These are phyloP conservation scores for Talaromyces sp. DNA, from an alignment of 2,329 filamentous ascomycete species.

Conservation along the genomic window DNA sequence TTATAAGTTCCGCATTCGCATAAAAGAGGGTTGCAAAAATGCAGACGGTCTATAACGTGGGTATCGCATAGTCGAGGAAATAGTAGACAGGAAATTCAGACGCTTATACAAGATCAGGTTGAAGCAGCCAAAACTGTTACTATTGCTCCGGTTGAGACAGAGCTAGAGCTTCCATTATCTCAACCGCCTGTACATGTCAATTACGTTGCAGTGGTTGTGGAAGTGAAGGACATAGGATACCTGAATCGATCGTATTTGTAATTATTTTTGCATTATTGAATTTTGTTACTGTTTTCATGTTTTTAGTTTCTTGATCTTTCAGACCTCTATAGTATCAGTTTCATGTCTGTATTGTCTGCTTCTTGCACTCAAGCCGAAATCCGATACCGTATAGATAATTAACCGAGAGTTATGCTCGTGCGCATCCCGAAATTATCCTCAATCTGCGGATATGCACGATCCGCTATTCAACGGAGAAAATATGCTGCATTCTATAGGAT, in stretches of 20 bases:
- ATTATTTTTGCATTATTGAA: not conserved
- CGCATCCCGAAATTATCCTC: not conserved
- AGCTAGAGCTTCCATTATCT: not conserved
- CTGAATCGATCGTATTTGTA: not conserved
- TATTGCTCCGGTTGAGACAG: not conserved
- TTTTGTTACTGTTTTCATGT: not conserved
- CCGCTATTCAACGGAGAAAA: not conserved
- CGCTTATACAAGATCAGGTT: not conserved
- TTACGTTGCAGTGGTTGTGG: not conserved
- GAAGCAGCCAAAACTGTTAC: not conserved
- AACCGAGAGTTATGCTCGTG: slow-evolving; percentile 1
- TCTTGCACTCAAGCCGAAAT: not conserved
- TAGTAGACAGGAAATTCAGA: not conserved
- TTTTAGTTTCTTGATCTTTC: not conserved
- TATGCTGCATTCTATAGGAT: slow-evolving; percentile 1
- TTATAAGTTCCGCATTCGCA: not conserved
- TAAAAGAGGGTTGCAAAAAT: not conserved
- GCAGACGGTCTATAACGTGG: not conserved
- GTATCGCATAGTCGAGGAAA: slow-evolving; percentile 1
- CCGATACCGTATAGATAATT: not conserved
- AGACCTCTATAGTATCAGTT: not conserved
- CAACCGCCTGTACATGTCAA: not conserved
- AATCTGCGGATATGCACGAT: not conserved
- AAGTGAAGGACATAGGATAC: not conserved
- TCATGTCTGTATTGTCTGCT: not conserved